phyloP scores from a whole-genome alignment of 1,139 yeast genomes.

The Geotrichum bryndzae region DNA sequence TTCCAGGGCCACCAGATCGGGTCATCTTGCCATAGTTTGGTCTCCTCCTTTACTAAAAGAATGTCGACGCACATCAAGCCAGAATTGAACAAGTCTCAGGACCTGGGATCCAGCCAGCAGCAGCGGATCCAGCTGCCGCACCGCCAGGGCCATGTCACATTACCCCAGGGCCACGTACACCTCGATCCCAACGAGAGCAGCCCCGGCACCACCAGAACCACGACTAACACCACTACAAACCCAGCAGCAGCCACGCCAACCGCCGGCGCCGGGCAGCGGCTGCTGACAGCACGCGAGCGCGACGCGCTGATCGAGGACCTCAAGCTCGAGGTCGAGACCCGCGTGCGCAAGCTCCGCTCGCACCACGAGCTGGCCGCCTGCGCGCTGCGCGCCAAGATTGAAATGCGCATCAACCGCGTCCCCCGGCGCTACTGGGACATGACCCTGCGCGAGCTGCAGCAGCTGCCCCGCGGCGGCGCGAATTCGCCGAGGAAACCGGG shows the following conservation, averaged over 20 bases:
- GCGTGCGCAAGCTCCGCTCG: slow-evolving; percentile 31
- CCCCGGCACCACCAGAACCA: neutral
- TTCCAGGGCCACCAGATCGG: too few relatives aligned
- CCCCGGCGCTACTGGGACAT: slow-evolving; percentile 41
- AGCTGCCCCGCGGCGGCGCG: neutral
- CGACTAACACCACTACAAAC: neutral
- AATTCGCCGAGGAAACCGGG: neutral
- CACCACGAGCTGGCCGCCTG: slow-evolving; percentile 33
- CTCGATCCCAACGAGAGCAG: neutral
- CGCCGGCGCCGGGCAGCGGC: neutral
- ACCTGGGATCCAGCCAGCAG: neutral
- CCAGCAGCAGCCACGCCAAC: too few relatives aligned
- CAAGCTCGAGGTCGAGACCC: slow-evolving; percentile 27
- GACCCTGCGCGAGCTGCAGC: slow-evolving; percentile 33
- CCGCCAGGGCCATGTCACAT: neutral
- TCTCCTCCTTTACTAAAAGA: neutral
- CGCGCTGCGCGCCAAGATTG: slow-evolving; percentile 36
- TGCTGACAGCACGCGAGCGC: slow-evolving; percentile 27
- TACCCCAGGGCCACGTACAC: neutral
- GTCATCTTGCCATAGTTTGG: neutral
- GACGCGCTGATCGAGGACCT: slow-evolving; percentile 29
- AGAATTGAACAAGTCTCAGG: neutral
- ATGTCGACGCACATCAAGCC: neutral
- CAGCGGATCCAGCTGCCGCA: neutral
- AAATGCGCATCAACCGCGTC: slow-evolving; percentile 38